A percentile compares a stretch with the other conserved stretches of the same genome.
Conservation (phyloP, 805 yeast genomes). For the Metschnikowia drakensbergensis region DNA sequence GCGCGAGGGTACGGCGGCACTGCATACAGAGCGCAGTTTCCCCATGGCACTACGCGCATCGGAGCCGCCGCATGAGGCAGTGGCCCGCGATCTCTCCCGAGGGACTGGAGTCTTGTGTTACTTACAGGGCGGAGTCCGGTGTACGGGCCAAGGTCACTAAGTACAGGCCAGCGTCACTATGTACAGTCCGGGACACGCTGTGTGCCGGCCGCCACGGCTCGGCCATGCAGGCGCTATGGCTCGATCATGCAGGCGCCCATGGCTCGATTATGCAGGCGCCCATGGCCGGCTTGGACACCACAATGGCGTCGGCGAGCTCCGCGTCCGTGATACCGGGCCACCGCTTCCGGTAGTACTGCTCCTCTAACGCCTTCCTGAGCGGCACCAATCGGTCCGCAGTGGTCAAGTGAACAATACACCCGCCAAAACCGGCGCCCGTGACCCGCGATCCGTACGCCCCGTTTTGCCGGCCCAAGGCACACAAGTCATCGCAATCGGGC, state of each 20-base stretch:
- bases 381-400: constrained; percentile 36
- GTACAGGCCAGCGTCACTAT: too few relatives aligned
- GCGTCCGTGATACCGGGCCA: constrained; percentile 47
- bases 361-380: constrained; percentile 41
- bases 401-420: constrained; percentile 65
- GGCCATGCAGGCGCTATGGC: too few relatives aligned
- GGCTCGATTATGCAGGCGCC: constrained; percentile 41
- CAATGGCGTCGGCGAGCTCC: constrained; percentile 48
- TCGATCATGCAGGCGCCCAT: too few relatives aligned
- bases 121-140: too few relatives aligned
- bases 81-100: too few relatives aligned
- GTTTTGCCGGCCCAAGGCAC: constrained; percentile 48
- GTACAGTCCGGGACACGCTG: too few relatives aligned
- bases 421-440: constrained; percentile 84
- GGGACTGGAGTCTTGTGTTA: too few relatives aligned
- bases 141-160: too few relatives aligned
- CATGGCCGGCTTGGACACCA: constrained; percentile 52
- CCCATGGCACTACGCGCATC: constrained; percentile 1
- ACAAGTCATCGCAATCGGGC: constrained; percentile 49
- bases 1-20: too few relatives aligned
- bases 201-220: too few relatives aligned
- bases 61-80: too few relatives aligned
- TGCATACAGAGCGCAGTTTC: background rate
- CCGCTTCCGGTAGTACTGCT: constrained; percentile 47
- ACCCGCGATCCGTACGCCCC: constrained; percentile 66